Percentiles rank a stretch among this genome's conserved stretches.
These are phyloP conservation scores for Diaporthe aspalathi DNA, from an alignment of 2,329 filamentous ascomycete species.

Conservation along the genomic window DNA sequence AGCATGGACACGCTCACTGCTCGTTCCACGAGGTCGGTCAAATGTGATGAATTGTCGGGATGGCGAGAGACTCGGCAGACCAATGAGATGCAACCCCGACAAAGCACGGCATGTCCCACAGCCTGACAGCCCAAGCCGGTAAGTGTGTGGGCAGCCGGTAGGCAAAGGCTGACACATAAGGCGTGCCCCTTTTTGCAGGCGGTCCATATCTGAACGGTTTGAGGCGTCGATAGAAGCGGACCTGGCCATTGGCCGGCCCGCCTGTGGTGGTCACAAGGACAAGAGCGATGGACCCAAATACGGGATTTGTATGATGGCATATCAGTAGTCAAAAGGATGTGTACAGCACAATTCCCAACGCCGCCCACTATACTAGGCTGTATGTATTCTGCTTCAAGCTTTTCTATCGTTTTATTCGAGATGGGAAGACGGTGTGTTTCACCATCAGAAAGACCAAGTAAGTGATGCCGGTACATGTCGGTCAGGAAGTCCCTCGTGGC, in stretches of 20 bases:
- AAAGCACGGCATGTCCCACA: not conserved
- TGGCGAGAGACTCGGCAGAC: not conserved
- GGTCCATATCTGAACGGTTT: not conserved
- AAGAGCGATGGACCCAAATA: not conserved
- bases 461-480: not conserved
- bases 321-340: not conserved
- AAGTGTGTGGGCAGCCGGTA: slow-evolving; percentile 1
- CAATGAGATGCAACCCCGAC: slow-evolving; percentile 3
- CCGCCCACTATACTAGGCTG: not conserved
- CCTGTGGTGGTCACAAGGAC: slow-evolving; percentile 19
- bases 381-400: not conserved
- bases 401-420: not conserved
- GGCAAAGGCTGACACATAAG: not conserved
- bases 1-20: not conserved
- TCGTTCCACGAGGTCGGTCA: not conserved
- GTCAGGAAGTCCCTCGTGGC: slow-evolving; percentile 6
- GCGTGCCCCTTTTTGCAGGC: not conserved
- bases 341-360: not conserved
- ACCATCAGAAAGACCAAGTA: not conserved
- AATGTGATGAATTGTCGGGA: not conserved
- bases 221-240: not conserved
- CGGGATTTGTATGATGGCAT: not conserved
- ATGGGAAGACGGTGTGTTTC: not conserved
- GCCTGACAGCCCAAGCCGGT: not conserved
- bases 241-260: not conserved